Evolutionary conservation across 805 yeast species (phyloP), one percentile per base, ranked within the genome.

Genomic region (Lipomyces starkeyi): DNA sequence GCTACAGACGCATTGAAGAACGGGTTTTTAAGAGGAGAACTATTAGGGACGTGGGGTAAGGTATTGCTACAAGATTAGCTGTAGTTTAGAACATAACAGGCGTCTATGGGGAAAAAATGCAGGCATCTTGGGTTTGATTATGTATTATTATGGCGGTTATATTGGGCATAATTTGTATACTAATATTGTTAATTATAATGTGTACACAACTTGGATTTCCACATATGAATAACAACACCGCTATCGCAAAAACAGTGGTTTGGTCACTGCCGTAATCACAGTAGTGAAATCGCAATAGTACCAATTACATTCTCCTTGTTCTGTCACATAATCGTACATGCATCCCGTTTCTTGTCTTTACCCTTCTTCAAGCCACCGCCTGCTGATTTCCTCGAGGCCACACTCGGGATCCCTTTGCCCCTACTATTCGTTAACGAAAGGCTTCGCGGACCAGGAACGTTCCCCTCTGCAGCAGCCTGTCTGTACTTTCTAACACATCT

Each of bases 11-110:
- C 70, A 0, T 60, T 71, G 27, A 52, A 66, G 29, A 56, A 66
- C 53, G 58, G 20, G 55, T 71, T 71, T 47, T 40, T 71, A 32
- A 58, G 61, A 17, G 37, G 55, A n/a, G 64, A 69, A 37, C 58
- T 70, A 20, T 43, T 70, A 13, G 73, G 73, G 3, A 29, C 61
- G 4, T 70, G 73, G 73, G 73, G 73, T 22, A 49, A 58, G 17
- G 64, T 68, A 7, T 14, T 66, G 58, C n/a, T 53, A 34, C 53
- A 32, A 43, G 49, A 43, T 43, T 43, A n/a, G 20, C 49, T 17
- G 8, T 43, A 43, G 9, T 43, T 17, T 17, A 37, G 13, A 37
- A 37, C 17, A 37, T 37, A 37, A 43, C 20, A 6, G 49, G 20
- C 49, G 22, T 43, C 49, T 6, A n/a, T 17, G 49, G 49, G 11